Evolutionary conservation across 2,329 filamentous ascomycete species (phyloP).

Genomic region (Colletotrichum tanaceti): DNA sequence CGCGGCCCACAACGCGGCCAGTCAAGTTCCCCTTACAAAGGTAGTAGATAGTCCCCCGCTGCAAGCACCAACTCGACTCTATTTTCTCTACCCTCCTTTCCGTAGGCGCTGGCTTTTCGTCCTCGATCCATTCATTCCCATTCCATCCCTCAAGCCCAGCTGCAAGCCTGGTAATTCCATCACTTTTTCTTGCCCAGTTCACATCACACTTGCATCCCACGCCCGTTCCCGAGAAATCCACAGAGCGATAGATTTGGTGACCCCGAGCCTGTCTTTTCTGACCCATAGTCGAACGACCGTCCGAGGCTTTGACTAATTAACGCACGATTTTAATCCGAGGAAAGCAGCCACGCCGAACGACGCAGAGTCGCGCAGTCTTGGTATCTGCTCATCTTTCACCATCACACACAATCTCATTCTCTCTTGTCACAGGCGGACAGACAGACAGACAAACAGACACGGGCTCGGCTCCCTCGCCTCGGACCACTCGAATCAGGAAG

Average conservation of each 20-base stretch:
- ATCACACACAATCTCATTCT: conserved; percentile 11
- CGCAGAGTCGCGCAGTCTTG: conserved; percentile 30
- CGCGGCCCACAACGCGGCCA: conserved; percentile 40
- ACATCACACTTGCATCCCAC: conserved; percentile 19
- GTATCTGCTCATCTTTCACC: conserved; percentile 28
- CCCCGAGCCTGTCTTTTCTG: conserved; percentile 34
- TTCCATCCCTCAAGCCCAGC: conserved; percentile 36
- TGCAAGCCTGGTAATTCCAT: conserved; percentile 41
- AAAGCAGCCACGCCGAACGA: conserved; percentile 22
- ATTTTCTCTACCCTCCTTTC: conserved; percentile 41
- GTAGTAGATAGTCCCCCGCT: conserved; percentile 36
- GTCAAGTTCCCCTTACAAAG: conserved; percentile 34
- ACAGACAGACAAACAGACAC: conserved; percentile 14
- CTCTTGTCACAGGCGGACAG: conserved; percentile 25
- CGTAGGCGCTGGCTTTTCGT: conserved; percentile 47
- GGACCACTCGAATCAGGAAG: conserved; percentile 4
- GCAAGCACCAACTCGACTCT: conserved; percentile 33
- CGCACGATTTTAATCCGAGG: conserved; percentile 38
- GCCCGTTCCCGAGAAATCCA: background rate
- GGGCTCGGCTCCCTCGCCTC: conserved; percentile 18
- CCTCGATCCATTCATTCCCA: conserved; percentile 45
- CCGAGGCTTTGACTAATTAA: conserved; percentile 37
- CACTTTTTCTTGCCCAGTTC: conserved; percentile 32
- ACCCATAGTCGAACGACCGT: conserved; percentile 36
- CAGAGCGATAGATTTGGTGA: conserved; percentile 26